Conservation (phyloP, 257 asterid genomes). For the Ajuga chamaepitys region DNA sequence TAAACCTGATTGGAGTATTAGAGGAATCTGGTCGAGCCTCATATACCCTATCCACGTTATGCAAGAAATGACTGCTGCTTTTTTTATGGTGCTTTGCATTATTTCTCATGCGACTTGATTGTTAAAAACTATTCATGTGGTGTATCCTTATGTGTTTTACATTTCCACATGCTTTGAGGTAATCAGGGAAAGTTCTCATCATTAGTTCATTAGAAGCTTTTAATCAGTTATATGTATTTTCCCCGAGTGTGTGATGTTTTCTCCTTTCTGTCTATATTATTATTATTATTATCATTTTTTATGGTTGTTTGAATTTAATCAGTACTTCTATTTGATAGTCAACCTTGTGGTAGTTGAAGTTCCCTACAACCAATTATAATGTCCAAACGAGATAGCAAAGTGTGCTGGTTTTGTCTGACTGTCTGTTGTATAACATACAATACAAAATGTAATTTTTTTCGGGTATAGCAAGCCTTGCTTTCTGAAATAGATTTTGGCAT, state of each 20-base stretch:
- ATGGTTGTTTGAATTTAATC: not conserved
- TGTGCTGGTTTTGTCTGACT: conserved; percentile 5
- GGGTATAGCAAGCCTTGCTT: not conserved
- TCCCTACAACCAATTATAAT: not conserved
- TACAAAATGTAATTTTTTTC: not conserved
- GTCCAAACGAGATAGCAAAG: not conserved
- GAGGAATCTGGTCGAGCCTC: no score
- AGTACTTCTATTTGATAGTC: not conserved
- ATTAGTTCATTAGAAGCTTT: not conserved
- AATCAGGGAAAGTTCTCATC: not conserved
- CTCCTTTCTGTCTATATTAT: not conserved
- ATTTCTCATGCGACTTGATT: not conserved
- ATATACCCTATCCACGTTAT: no score
- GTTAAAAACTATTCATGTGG: not conserved
- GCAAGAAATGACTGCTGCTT: no score
- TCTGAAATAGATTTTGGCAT: not conserved
- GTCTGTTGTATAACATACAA: not conserved
- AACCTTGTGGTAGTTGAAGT: not conserved
- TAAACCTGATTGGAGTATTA: no score
- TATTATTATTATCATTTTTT: not conserved
- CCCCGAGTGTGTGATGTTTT: not conserved
- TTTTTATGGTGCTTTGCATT: not conserved
- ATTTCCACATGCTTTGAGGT: not conserved
- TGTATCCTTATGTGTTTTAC: not conserved
- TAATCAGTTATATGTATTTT: no score